Evolutionary conservation across 1,284 basidiomycete species (phyloP).

Genomic region (Sanguinoderma infundibulare): DNA sequence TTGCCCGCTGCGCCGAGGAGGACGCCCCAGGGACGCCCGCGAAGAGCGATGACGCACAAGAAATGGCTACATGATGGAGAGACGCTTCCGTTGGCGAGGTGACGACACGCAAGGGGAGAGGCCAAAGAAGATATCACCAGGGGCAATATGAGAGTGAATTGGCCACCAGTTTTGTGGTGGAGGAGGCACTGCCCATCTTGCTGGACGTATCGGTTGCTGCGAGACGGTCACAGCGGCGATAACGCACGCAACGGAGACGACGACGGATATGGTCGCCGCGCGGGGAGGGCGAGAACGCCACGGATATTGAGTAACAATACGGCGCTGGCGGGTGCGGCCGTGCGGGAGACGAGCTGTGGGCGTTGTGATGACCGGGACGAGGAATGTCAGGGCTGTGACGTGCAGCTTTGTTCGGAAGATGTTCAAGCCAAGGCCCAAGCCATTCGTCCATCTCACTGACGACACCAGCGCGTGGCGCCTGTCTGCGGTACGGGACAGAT

Average conservation of each 20-base stretch:
- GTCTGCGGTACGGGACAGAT: conserved; percentile 1
- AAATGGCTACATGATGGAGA: neutral
- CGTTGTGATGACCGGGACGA: neutral
- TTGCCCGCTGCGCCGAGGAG: neutral
- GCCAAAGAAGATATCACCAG: neutral
- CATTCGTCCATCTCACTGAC: neutral
- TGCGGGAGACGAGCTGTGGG: neutral
- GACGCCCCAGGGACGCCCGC: too few relatives aligned
- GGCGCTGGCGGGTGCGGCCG: neutral
- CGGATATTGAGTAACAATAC: neutral
- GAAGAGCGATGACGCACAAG: neutral
- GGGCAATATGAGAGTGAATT: too few relatives aligned
- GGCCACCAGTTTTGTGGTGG: too few relatives aligned
- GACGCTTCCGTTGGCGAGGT: neutral
- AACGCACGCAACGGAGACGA: neutral
- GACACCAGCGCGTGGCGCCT: neutral
- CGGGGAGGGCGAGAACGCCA: neutral
- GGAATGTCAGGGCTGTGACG: too few relatives aligned
- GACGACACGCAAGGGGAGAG: neutral
- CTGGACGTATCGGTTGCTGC: neutral
- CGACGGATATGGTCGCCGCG: neutral
- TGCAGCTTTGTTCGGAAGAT: neutral
- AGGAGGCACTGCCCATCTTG: neutral
- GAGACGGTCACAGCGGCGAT: neutral
- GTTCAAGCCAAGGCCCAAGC: neutral